Conservation (phyloP, 371 early-diverging fungal genomes). For the Funneliformis caledonium region DNA sequence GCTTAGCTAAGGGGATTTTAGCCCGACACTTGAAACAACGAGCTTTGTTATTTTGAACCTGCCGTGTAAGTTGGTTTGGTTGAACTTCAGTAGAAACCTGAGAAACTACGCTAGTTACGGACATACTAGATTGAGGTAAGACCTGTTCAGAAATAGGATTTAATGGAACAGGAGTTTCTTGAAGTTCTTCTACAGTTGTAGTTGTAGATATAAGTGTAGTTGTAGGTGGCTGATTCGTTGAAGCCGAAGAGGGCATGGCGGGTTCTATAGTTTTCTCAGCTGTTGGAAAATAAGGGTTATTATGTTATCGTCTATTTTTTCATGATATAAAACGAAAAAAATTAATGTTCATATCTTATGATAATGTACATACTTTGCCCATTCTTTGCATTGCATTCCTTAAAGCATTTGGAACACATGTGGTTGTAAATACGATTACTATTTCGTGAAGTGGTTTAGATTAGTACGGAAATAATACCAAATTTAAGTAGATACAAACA, state of each 20-base stretch:
- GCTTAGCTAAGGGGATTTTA: slow-evolving; percentile 82
- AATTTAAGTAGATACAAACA: background rate
- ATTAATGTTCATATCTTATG: background rate
- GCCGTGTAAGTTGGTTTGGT: slow-evolving; percentile 47
- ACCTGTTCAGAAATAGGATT: slow-evolving; percentile 39
- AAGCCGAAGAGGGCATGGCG: slow-evolving; percentile 42
- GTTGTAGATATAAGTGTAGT: slow-evolving; percentile 42
- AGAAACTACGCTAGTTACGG: background rate
- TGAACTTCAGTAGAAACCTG: slow-evolving; percentile 19
- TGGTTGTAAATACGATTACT: slow-evolving; percentile 67
- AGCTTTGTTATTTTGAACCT: slow-evolving; percentile 70
- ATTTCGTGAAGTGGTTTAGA: slow-evolving; percentile 5
- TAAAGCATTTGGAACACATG: slow-evolving; percentile 86
- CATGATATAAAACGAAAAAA: background rate
- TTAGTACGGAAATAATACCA: background rate
- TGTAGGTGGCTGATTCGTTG: slow-evolving; percentile 44
- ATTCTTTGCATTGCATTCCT: slow-evolving; percentile 54
- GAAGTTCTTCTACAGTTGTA: slow-evolving; percentile 37
- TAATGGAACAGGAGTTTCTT: slow-evolving; percentile 31
- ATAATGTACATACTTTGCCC: slow-evolving; percentile 42
- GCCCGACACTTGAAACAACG: slow-evolving; percentile 76
- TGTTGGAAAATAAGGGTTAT: background rate
- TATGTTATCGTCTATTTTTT: background rate
- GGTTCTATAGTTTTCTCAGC: slow-evolving; percentile 36
- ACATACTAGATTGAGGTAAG: slow-evolving; percentile 39